Evolutionary conservation across 1,284 basidiomycete genomes (phyloP), one percentile per base, ranked within the genome.

Genomic region (Peniophora sp.): DNA sequence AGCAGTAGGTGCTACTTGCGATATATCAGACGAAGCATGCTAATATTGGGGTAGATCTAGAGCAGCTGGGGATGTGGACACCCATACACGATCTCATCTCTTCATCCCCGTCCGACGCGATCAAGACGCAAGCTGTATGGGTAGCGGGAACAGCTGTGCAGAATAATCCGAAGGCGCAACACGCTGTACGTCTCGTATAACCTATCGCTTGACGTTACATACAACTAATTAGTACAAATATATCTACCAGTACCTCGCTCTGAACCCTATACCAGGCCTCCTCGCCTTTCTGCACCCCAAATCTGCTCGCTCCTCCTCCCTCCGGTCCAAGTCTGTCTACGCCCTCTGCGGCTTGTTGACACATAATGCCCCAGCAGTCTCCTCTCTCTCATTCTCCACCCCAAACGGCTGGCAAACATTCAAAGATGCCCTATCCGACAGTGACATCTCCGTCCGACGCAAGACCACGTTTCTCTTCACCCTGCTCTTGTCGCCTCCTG

Each of bases 141-240:
- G 86, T 97, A 8, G 76, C 91, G 17, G 96, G 96, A 3, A 98
- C 96, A 0, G 94, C 96, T 0, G 69, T 96, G 1, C 95, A 98
- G 66, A 98, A 99, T 66, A 99, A 98, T 60, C 89, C 92, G 3
- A 79, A 87, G 50, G 93, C 93, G 0, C 96, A 98, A 63, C 77
- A 81, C 47, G 81, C 86, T 1, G 91, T 97, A 61, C 60, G 87
- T 78, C 41, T 47, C 41, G 43, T 38, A 6, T 12, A 5, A 45
- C 9, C 19, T 16, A 6, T 16, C 6, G 5, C 38, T n/a, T 17
- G 8, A 5, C 38, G 8, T n/a, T 8, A 41, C 5, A 17, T 5
- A 41, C 38, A 17, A n/a, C n/a, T 41, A 20, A n/a, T n/a, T n/a
- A n/a, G n/a, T 20, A 39, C 20, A 17, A 36, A 35, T 27, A n/a